Conservation (phyloP, 75 land plant species). For the Cunninghamia lanceolata region DNA sequence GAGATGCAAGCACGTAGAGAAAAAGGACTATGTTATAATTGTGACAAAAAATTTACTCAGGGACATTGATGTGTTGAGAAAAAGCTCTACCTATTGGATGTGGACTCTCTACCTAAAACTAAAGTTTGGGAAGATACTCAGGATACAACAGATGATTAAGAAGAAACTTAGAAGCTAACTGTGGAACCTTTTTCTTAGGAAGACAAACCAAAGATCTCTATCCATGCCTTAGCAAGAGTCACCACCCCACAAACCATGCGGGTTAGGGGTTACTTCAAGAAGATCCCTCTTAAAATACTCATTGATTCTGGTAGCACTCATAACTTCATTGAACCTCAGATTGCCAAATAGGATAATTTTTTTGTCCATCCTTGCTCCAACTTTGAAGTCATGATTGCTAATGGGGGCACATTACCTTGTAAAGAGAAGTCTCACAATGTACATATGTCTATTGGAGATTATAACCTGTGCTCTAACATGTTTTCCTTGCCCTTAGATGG, state of each 20-base stretch:
- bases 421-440: neutral
- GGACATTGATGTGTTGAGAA: neutral
- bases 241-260: too few species aligned
- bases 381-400: neutral
- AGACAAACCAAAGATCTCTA: neutral
- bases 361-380: neutral
- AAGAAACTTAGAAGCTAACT: too few species aligned
- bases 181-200: neutral
- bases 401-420: neutral
- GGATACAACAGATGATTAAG: too few species aligned
- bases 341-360: neutral
- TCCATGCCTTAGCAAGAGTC: neutral
- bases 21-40: neutral
- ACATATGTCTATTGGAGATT: neutral
- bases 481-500: neutral
- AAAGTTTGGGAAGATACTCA: neutral
- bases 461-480: neutral
- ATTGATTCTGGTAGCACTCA: too few species aligned
- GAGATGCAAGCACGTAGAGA: too few species aligned
- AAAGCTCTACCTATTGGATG: neutral
- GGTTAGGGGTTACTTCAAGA: too few species aligned
- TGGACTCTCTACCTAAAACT: neutral
- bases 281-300: neutral
- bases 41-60: neutral
- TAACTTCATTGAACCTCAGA: neutral